Percentiles rank a stretch among this genome's conserved stretches.
Evolutionary conservation across 176 grass and related monocot genomes (phyloP).

Genomic region (Panicum miliaceum): DNA sequence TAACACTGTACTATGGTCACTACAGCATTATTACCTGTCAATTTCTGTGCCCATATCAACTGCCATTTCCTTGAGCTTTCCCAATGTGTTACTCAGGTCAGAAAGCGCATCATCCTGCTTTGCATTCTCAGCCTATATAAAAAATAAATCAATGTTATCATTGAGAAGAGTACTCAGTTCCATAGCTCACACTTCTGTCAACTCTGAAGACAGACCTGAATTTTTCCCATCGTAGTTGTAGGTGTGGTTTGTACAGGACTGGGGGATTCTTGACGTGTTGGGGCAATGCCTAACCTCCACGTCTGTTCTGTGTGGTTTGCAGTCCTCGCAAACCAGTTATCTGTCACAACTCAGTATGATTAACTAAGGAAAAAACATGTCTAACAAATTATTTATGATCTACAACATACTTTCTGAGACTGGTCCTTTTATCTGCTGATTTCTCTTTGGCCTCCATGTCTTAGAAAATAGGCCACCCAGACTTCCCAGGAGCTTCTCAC

Average conservation of each 20-base stretch:
- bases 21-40: constrained; percentile 52
- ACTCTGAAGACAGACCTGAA: constrained; percentile 56
- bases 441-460: constrained; percentile 91
- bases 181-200: constrained; percentile 3
- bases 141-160: constrained; percentile 3
- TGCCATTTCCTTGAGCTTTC: constrained; percentile 71
- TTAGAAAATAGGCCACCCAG: constrained; percentile 93
- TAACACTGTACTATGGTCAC: background rate
- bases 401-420: constrained; percentile 62
- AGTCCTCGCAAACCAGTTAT: constrained; percentile 46
- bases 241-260: constrained; percentile 46
- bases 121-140: constrained; percentile 58
- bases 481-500: constrained; percentile 91
- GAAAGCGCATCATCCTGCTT: constrained; percentile 79
- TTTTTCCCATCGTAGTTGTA: constrained; percentile 57
- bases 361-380: constrained; percentile 9
- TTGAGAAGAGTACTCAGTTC: background rate
- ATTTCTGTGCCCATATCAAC: constrained; percentile 85
- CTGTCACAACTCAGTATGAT: constrained; percentile 41
- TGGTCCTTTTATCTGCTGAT: constrained; percentile 77
- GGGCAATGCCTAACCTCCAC: constrained; percentile 57
- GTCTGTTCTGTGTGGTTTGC: constrained; percentile 59
- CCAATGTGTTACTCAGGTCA: constrained; percentile 68
- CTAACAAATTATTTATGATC: constrained; percentile 23
- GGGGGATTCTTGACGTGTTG: constrained; percentile 41